phyloP scores from a whole-genome alignment of 2,329 filamentous ascomycete genomes.

The Xylariaceae sp. region DNA sequence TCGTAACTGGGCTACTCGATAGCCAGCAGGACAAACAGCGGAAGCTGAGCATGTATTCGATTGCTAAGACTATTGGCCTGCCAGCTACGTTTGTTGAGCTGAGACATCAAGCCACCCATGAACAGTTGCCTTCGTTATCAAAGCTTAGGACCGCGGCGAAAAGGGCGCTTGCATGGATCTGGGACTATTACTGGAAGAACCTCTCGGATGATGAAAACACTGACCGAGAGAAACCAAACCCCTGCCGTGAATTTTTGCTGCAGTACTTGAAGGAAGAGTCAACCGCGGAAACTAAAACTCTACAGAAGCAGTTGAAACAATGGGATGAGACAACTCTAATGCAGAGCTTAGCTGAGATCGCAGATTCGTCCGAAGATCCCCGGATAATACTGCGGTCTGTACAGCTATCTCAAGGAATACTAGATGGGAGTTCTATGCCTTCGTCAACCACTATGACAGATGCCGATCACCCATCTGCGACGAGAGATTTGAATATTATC shows the following conservation, averaged over 20 bases:
- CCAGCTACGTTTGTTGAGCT: slow-evolving; percentile 85
- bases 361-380: slow-evolving; percentile 45
- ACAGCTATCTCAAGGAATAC: slow-evolving; percentile 47
- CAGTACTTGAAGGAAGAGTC: slow-evolving; percentile 42
- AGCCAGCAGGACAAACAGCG: slow-evolving; percentile 68
- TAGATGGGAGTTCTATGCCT: slow-evolving; percentile 31
- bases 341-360: slow-evolving; percentile 43
- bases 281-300: slow-evolving; percentile 9
- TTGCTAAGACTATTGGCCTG: slow-evolving; percentile 68
- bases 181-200: slow-evolving; percentile 81
- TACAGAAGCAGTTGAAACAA: slow-evolving; percentile 38
- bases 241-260: slow-evolving; percentile 42
- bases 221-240: slow-evolving; percentile 8
- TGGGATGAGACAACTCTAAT: slow-evolving; percentile 45
- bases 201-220: slow-evolving; percentile 34
- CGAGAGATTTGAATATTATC: slow-evolving; percentile 27
- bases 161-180: slow-evolving; percentile 81
- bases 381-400: slow-evolving; percentile 48
- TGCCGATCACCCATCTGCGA: not conserved
- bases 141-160: slow-evolving; percentile 71
- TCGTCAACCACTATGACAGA: not conserved
- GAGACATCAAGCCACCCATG: slow-evolving; percentile 87
- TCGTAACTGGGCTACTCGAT: slow-evolving; percentile 80
- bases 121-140: slow-evolving; percentile 76
- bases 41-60: slow-evolving; percentile 73